Evolutionary conservation across 306 rosid genomes (phyloP).

Genomic region (Macrotyloma uniflorum): DNA sequence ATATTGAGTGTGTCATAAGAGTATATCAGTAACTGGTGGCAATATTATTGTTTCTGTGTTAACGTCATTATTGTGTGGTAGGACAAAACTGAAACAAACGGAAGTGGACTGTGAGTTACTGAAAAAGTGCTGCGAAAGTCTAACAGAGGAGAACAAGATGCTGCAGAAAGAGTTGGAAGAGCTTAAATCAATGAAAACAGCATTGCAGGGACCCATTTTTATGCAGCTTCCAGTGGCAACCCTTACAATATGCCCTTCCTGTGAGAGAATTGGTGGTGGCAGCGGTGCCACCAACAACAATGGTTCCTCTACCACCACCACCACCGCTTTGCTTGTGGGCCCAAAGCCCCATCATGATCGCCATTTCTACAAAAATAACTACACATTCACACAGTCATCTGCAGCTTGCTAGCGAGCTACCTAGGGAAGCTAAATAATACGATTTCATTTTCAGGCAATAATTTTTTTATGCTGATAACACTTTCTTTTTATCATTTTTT

Average conservation of each 20-base stretch:
- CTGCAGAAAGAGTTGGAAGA: constrained; percentile 80
- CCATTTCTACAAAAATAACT: constrained; percentile 43
- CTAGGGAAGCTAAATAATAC: background rate
- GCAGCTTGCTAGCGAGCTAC: constrained; percentile 54
- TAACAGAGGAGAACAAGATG: constrained; percentile 75
- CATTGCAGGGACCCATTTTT: constrained; percentile 40
- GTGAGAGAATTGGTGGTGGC: constrained; percentile 55
- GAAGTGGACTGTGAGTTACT: constrained; percentile 71
- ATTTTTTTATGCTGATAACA: background rate
- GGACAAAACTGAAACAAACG: constrained; percentile 91
- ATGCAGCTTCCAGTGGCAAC: constrained; percentile 69
- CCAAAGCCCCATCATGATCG: constrained; percentile 43
- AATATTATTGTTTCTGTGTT: too few species aligned
- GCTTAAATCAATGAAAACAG: constrained; percentile 56
- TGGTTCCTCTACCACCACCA: constrained; percentile 37
- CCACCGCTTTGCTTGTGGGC: constrained; percentile 28
- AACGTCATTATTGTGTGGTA: constrained; percentile 16
- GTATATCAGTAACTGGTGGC: too few species aligned
- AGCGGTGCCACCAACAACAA: constrained; percentile 10
- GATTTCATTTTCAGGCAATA: background rate
- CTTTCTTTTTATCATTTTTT: background rate
- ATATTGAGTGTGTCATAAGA: too few species aligned
- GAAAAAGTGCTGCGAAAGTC: constrained; percentile 69
- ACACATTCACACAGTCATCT: constrained; percentile 57
- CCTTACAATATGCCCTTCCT: constrained; percentile 76